Conservation (phyloP, 768 basidiomycete species). For the Hortiboletus campestris region DNA sequence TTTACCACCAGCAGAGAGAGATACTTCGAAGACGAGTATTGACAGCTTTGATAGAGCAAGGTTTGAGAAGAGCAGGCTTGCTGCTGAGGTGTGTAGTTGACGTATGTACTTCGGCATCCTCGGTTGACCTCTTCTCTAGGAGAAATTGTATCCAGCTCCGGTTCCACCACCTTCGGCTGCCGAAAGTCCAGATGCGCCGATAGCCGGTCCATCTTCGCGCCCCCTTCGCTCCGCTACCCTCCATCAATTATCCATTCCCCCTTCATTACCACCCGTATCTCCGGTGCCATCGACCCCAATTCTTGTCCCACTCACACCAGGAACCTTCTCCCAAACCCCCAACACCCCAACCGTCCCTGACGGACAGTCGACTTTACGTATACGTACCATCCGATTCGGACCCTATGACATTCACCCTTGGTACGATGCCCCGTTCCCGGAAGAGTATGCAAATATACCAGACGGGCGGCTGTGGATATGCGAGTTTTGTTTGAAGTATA, state of each 20-base stretch:
- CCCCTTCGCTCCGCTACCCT: slow-evolving; percentile 60
- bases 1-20: slow-evolving; percentile 64
- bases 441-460: slow-evolving; percentile 90
- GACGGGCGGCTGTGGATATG: slow-evolving; percentile 95
- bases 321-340: slow-evolving; percentile 33
- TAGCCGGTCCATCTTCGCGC: slow-evolving; percentile 58
- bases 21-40: slow-evolving; percentile 68
- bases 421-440: slow-evolving; percentile 99
- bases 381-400: slow-evolving; percentile 88
- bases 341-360: slow-evolving; percentile 25
- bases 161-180: slow-evolving; percentile 31
- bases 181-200: slow-evolving; percentile 36
- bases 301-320: slow-evolving; percentile 32
- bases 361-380: slow-evolving; percentile 49
- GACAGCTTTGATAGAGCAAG: slow-evolving; percentile 55
- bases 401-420: slow-evolving; percentile 93
- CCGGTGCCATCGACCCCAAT: slow-evolving; percentile 40
- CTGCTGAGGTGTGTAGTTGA: slow-evolving; percentile 63
- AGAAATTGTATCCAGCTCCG: slow-evolving; percentile 47
- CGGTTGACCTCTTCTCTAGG: slow-evolving; percentile 33
- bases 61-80: slow-evolving; percentile 70
- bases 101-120: neutral
- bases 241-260: slow-evolving; percentile 36
- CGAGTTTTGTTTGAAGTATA: slow-evolving; percentile 97
- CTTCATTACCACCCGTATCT: slow-evolving; percentile 30